phyloP scores from a whole-genome alignment of 169 alveolate genomes.

The Theileria equi region DNA sequence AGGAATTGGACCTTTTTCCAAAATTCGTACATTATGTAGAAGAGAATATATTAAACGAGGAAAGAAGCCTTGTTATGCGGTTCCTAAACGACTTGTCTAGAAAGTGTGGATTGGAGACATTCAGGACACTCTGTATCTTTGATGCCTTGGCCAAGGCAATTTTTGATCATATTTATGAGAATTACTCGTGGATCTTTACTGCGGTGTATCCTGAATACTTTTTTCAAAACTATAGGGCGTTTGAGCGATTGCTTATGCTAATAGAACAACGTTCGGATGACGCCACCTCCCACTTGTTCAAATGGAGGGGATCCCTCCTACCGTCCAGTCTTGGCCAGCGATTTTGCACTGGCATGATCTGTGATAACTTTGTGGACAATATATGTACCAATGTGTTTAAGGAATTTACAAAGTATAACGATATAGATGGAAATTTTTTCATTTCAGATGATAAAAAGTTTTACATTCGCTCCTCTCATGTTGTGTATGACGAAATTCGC shows the following conservation, averaged over 20 bases:
- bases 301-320: constrained; percentile 41
- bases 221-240: constrained; percentile 14
- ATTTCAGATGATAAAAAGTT: constrained; percentile 5
- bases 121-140: constrained; percentile 40
- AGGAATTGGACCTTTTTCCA: constrained; percentile 13
- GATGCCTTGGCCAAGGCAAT: constrained; percentile 39
- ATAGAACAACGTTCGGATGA: constrained; percentile 27
- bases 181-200: constrained; percentile 26
- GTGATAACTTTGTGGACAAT: constrained; percentile 37
- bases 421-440: constrained; percentile 8
- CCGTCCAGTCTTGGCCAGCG: constrained; percentile 22
- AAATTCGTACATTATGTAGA: constrained; percentile 35
- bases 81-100: constrained; percentile 40
- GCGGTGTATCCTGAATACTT: constrained; percentile 47
- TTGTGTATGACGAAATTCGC: constrained; percentile 13
- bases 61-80: constrained; percentile 34
- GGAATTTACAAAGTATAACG: background rate
- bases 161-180: constrained; percentile 23
- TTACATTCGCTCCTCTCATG: constrained; percentile 35
- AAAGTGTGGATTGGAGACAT: constrained; percentile 16
- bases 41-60: constrained; percentile 4
- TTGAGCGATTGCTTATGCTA: constrained; percentile 35
- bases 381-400: background rate
- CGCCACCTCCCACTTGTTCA: constrained; percentile 23
- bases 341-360: constrained; percentile 44